Evolutionary conservation across 805 yeast genomes (phyloP).

Genomic region (Blastobotrys robertii): DNA sequence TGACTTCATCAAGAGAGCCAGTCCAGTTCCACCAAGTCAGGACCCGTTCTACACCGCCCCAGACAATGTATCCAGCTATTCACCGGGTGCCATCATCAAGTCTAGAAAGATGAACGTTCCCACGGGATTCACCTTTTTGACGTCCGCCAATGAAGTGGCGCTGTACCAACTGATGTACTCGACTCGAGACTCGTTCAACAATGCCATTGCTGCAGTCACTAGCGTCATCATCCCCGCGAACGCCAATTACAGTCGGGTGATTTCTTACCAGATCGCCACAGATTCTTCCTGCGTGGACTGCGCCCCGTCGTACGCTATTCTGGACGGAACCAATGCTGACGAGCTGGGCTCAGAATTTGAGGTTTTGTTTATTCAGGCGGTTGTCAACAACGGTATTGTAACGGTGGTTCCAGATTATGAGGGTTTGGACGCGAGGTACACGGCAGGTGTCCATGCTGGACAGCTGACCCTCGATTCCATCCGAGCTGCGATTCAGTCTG

Average conservation of each 20-base stretch:
- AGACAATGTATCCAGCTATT: neutral
- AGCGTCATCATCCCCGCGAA: conserved; percentile 15
- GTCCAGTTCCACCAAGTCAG: conserved; percentile 8
- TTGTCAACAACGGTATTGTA: conserved; percentile 14
- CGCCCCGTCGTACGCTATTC: conserved; percentile 19
- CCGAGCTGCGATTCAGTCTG: conserved; percentile 16
- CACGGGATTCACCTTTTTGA: conserved; percentile 1
- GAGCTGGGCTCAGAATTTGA: conserved; percentile 8
- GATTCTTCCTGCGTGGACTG: conserved; percentile 18
- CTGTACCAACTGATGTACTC: conserved; percentile 20
- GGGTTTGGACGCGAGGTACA: conserved; percentile 22
- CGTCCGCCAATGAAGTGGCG: conserved; percentile 1
- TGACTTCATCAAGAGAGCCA: conserved; percentile 2
- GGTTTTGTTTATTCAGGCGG: conserved; percentile 8
- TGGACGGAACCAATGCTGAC: conserved; percentile 7
- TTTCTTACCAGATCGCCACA: conserved; percentile 19
- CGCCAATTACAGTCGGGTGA: conserved; percentile 9
- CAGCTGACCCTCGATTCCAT: conserved; percentile 20
- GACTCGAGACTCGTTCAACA: conserved; percentile 19
- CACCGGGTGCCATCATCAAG: conserved; percentile 1
- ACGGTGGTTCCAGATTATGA: conserved; percentile 22
- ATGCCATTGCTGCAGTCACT: conserved; percentile 22
- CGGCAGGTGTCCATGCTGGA: conserved; percentile 22
- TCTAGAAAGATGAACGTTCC: neutral
- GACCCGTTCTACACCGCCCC: conserved; percentile 7